These are phyloP conservation scores for Alternaria arborescens DNA, from an alignment of 2,329 filamentous ascomycete genomes.

Conservation along the genomic window DNA sequence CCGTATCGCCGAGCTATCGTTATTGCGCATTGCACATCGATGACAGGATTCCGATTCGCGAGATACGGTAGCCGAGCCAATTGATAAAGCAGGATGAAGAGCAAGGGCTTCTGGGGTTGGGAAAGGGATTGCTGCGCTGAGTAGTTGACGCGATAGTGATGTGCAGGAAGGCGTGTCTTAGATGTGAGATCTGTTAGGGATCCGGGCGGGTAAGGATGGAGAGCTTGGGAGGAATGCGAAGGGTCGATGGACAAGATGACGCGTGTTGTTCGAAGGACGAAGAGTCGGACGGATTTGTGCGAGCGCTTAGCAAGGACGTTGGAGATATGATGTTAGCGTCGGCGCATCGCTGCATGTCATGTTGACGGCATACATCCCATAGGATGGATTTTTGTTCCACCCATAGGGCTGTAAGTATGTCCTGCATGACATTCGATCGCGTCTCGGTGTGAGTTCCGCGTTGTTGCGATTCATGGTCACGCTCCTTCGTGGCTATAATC, in stretches of 20 bases:
- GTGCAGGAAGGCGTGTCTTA: background rate
- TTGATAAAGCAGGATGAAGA: background rate
- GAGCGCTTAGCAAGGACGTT: background rate
- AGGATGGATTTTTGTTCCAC: background rate
- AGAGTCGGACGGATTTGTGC: background rate
- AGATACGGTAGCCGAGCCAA: background rate
- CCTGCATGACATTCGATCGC: background rate
- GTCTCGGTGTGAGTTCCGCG: background rate
- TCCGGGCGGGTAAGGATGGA: background rate
- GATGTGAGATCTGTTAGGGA: background rate
- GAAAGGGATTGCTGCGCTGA: background rate
- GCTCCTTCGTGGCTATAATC: background rate
- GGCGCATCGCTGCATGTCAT: background rate
- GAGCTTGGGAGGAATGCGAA: background rate
- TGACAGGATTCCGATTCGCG: slow-evolving; percentile 2
- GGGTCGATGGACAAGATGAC: background rate
- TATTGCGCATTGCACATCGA: background rate
- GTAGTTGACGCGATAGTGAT: background rate
- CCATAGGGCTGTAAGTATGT: background rate
- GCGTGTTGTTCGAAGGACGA: background rate
- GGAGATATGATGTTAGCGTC: background rate
- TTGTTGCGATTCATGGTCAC: background rate
- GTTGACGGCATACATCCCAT: background rate
- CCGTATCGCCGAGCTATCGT: background rate
- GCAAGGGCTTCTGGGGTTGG: background rate